Base-by-base conservation (phyloP, 202 grass and related monocot genomes). In the Tripidium arundinaceum region DNA sequence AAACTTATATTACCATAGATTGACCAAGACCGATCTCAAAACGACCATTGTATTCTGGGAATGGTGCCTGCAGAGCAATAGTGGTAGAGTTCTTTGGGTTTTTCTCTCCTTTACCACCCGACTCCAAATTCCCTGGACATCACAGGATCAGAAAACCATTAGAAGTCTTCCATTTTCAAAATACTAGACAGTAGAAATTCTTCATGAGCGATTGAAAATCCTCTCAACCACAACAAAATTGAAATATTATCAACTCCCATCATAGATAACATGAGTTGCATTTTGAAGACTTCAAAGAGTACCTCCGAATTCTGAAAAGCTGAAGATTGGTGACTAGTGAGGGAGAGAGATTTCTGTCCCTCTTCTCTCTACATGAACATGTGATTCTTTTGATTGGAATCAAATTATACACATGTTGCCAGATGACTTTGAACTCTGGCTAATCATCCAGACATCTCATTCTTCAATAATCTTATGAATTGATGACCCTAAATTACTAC, bases 21-120 rank as follows among this genome's bases (percentile, higher is more conserved):
- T 92, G 92, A 75, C 79, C 84, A 58, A 91, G 83, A 41, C 85
- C 89, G 76, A 89, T 83, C 28, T 91, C 81, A 34, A 86, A 93
- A 49, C 41, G 81, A 15, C 79, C 52, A 76, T 92, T 83, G 89
- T 86, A 87, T 62, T 94, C 87, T 11, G 82, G 74, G 49, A 86
- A 91, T 16, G 66, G 47, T 11, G 91, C 84, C 33, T 81, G 85
- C 27, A 79, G 49, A 66, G 62, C 65, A 22, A 93, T 79, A 27
- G 87, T 77, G 33, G 77, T 55, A 29, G 81, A 89, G 45, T 85
- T 82, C 55, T 93, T 76, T 18, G 43, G 13, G 77, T 4, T 37
- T 76, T 93, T 94, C 57, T 84, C 72, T 63, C 80, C 79, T 90
- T 83, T 85, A 49, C 39, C 77, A 50, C 66, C 78, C 0, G 72